A percentile compares a stretch with the other conserved stretches of the same genome.
These are phyloP conservation scores for Phytophthora pini DNA, from an alignment of 352 stramenopile species.

Conservation along the genomic window DNA sequence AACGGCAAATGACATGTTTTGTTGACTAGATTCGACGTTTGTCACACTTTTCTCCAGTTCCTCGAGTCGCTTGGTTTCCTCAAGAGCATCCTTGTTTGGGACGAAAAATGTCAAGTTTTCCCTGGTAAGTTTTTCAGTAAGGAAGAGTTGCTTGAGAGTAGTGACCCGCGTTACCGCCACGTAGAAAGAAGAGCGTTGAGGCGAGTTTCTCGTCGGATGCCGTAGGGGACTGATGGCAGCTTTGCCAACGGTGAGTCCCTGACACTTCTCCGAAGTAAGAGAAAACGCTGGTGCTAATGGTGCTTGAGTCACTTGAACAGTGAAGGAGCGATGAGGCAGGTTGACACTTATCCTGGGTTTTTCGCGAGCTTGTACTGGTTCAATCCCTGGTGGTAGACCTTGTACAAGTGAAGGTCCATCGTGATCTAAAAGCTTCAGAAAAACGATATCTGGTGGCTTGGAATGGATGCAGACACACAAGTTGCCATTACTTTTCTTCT, in stretches of 20 bases:
- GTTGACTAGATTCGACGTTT: neutral
- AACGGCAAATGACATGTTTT: neutral
- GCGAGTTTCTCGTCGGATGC: neutral
- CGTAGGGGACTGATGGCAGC: neutral
- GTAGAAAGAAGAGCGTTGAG: neutral
- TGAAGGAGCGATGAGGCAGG: neutral
- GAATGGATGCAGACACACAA: too few relatives aligned
- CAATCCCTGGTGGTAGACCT: too few relatives aligned
- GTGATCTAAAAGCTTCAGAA: too few relatives aligned
- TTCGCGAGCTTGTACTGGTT: too few relatives aligned
- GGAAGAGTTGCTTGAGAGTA: constrained; percentile 2
- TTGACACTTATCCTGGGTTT: neutral
- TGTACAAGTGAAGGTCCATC: too few relatives aligned
- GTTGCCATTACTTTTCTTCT: too few relatives aligned
- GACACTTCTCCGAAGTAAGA: neutral
- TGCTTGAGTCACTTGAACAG: neutral
- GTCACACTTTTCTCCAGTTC: neutral
- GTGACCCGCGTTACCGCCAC: constrained; percentile 4
- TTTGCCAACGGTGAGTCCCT: neutral
- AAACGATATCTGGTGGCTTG: too few relatives aligned
- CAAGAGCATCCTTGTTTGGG: neutral
- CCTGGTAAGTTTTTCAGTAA: neutral
- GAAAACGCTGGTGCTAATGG: neutral
- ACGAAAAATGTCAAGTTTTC: neutral
- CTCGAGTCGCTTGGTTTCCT: neutral